Base-by-base conservation (phyloP, 768 basidiomycete genomes). In the Mycena rosella region DNA sequence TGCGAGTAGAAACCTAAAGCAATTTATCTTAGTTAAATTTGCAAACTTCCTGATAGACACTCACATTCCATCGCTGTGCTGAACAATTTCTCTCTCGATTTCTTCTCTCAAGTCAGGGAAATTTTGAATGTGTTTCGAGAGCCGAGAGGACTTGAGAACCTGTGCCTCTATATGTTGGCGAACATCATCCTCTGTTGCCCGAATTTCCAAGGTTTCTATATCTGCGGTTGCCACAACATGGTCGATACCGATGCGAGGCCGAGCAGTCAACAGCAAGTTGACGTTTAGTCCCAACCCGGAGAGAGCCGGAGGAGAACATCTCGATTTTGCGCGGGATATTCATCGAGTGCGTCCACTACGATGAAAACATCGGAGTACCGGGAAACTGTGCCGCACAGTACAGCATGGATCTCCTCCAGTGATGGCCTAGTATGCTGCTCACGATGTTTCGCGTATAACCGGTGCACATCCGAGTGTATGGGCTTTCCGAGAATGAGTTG, bases 321-420 rank as follows among this genome's bases (percentile, higher is more conserved):
- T 6, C 54, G 29, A 5, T 38, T 40, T 1, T 40, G 34, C 20
- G 42, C 61, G 1, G 38, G 53, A 29, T 64, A 64, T 49, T 64
- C 63, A 49, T 64, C 63, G 1, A 64, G 63, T 6, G 45, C 63
- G 27, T 64, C 55, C 9, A 64, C 42, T 7, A 64, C 13, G 18
- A 64, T 26, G 22, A 47, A 57, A 8, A 64, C 38, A 18, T 48
- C 17, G 26, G 40, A 44, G 32, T 54, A 63, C 13, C 34, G 30
- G 1, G n/a, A 10, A 14, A 48, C 36, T 5, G 24, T n/a, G 10
- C 27, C 22, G 4, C 32, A 17, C 2, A 64, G 44, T 11, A 27
- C 8, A 13, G 13, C 14, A 20, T 48, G 34, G 7, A 18, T 22
- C 1, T 64, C 45, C 1, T 47, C 55, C 15, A 57, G 2, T 17